Base-by-base conservation (phyloP, 2,329 filamentous ascomycete genomes). In the Pseudomassariella vexata region DNA sequence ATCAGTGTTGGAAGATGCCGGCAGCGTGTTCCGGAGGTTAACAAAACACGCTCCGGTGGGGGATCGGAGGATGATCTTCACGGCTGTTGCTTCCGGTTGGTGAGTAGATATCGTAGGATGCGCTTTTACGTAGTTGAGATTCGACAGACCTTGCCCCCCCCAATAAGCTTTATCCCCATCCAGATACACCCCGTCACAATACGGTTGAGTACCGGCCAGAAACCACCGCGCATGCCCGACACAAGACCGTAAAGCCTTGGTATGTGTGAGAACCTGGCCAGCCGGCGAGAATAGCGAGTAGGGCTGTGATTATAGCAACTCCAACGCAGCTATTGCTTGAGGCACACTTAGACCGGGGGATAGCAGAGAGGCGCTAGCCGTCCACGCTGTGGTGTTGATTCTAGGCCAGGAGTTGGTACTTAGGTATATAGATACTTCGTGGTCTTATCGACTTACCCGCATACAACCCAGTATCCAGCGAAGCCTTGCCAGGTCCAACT, bases 231-330 rank as follows among this genome's bases (percentile, higher is more conserved):
- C 52, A 55, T 53, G 20, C 50, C 44, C 51, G 49, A 41, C 19
- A 47, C 34, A 56, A 44, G 11, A 58, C 52, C 2, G 54, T 57
- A 36, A 57, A 57, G 1, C 55, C 55, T 6, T 56, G 35, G 33
- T 56, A 46, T 15, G 54, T 44, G 36, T 56, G 52, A 10, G 44
- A 48, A 5, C 54, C 55, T 10, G 55, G 49, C 53, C 55, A 57
- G 8, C 54, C 54, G 5, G 54, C 53, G 3, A 55, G 35, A 16
- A 58, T 50, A 5, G 53, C 53, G 24, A 57, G 46, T 17, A 55
- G 36, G 0, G 49, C 50, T 7, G 49, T 49, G 4, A 56, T 51
- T n/a, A 56, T 30, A 2, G 53, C 51, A 4, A 51, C 47, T 6
- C 54, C 55, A 9, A 55, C 54, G 31, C 55, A 47, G 14, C 54